phyloP scores from a whole-genome alignment of 179 eudicot species.

The Drosera spatulata region DNA sequence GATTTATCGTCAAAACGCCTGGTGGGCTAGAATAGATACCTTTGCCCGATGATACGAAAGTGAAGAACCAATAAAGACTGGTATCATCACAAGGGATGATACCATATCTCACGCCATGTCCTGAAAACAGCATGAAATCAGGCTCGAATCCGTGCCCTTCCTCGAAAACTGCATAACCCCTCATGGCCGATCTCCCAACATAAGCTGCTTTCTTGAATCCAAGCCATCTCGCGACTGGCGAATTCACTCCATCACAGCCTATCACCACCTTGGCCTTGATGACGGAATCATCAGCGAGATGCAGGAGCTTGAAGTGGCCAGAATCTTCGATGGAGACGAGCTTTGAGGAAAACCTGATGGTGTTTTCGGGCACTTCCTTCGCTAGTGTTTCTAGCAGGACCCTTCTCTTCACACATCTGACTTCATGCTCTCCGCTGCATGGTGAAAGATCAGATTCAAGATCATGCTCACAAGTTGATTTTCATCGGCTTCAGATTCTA shows the following conservation, averaged over 20 bases:
- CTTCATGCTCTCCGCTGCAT: constrained; percentile 4
- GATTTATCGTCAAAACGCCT: no score
- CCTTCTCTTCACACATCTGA: background rate
- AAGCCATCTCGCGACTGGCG: constrained; percentile 11
- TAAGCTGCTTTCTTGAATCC: no score
- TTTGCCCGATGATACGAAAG: background rate
- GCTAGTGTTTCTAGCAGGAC: no score
- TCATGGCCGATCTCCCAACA: no score
- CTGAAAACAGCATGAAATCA: constrained; percentile 10
- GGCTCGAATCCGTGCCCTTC: constrained; percentile 15
- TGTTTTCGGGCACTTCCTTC: no score
- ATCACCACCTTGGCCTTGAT: background rate
- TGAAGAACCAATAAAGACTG: constrained; percentile 19
- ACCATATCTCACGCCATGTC: constrained; percentile 16
- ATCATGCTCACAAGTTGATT: constrained; percentile 6
- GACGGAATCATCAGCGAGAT: no score
- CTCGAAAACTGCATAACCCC: constrained; percentile 2
- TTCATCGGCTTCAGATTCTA: no score
- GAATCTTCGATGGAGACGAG: no score
- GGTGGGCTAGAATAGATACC: no score
- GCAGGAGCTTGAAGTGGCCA: no score
- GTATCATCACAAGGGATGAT: constrained; percentile 13
- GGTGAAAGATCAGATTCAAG: background rate
- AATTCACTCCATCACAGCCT: background rate
- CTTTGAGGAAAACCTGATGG: no score